phyloP scores from a whole-genome alignment of 2,329 filamentous ascomycete species.

The Hypoxylon sp. region DNA sequence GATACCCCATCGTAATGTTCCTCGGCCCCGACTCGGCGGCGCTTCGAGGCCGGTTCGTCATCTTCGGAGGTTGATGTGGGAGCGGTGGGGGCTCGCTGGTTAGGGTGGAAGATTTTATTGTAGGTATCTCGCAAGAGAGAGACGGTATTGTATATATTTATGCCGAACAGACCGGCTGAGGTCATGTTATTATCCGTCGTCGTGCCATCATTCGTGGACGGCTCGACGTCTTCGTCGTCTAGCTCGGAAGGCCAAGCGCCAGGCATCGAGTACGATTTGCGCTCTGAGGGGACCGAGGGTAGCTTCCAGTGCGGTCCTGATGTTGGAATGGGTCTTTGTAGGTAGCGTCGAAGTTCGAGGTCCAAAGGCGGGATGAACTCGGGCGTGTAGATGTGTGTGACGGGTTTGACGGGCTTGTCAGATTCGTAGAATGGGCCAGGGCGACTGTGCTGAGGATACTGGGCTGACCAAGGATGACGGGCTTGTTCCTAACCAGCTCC shows the following conservation, averaged over 20 bases:
- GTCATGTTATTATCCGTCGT: slow-evolving; percentile 6
- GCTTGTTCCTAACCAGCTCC: slow-evolving; percentile 26
- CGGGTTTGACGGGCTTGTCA: too few relatives aligned
- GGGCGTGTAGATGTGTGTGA: background rate
- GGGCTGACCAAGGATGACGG: background rate
- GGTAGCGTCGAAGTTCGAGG: slow-evolving; percentile 3
- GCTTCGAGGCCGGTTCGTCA: slow-evolving; percentile 22
- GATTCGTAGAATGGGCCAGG: too few relatives aligned
- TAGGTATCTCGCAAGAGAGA: slow-evolving; percentile 21
- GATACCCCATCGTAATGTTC: background rate
- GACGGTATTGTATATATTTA: slow-evolving; percentile 18
- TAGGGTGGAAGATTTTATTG: slow-evolving; percentile 11
- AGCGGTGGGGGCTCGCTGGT: background rate
- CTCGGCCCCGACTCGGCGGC: slow-evolving; percentile 18
- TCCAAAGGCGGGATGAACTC: background rate
- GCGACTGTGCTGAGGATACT: background rate
- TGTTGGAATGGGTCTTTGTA: background rate
- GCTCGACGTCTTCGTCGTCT: slow-evolving; percentile 13
- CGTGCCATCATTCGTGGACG: slow-evolving; percentile 6
- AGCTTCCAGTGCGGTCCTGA: background rate
- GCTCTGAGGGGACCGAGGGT: background rate
- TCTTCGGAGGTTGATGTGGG: slow-evolving; percentile 9
- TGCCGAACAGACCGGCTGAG: slow-evolving; percentile 6
- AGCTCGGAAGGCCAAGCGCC: slow-evolving; percentile 31
- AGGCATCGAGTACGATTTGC: slow-evolving; percentile 17